Base-by-base conservation (phyloP, 441 rosid species). In the Hura crepitans region DNA sequence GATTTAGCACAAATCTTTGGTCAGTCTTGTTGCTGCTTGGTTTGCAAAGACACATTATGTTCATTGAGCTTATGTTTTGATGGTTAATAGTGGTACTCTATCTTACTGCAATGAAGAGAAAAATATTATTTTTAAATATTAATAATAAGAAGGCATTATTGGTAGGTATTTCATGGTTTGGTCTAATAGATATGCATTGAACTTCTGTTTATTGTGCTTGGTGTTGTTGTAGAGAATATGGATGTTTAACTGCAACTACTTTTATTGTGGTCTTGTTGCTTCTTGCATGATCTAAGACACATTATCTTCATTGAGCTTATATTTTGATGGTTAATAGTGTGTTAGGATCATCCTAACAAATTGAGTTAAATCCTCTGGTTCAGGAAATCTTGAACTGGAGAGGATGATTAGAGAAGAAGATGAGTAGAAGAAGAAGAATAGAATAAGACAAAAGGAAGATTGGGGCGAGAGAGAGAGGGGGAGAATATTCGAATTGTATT, bases 11-110 rank as follows among this genome's bases (percentile, higher is more conserved):
- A 4, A 56, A 14, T 71, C 43, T 71, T 30, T 37, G 35, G 39
- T 70, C 7, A 20, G 62, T 53, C 55, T 53, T 55, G 14, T 10
- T 65, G 14, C 45, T 70, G 35, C 58, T 22, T 57, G 46, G 8
- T 17, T 47, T 33, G 47, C 17, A 20, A 25, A 31, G 58, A 50
- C 27, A 20, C 55, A 17, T 1, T 28, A 46, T 65, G 37, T 47
- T 65, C 22, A 25, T 27, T 56, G 23, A 57, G 25, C 54, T n/a
- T 43, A 57, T 30, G 17, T 57, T 56, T 45, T 54, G 17, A n/a
- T 59, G 57, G 27, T 30, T 7, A 13, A 7, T n/a, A 45, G 14
- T 58, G 45, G 17, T 42, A 58, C 20, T 58, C 64, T 69, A 11
- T 1, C 14, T 46, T 20, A 12, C 18, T 49, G 45, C 14, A 17